These are phyloP conservation scores for Apophysomyces elegans DNA, from an alignment of 371 early-diverging fungal genomes.

Conservation along the genomic window DNA sequence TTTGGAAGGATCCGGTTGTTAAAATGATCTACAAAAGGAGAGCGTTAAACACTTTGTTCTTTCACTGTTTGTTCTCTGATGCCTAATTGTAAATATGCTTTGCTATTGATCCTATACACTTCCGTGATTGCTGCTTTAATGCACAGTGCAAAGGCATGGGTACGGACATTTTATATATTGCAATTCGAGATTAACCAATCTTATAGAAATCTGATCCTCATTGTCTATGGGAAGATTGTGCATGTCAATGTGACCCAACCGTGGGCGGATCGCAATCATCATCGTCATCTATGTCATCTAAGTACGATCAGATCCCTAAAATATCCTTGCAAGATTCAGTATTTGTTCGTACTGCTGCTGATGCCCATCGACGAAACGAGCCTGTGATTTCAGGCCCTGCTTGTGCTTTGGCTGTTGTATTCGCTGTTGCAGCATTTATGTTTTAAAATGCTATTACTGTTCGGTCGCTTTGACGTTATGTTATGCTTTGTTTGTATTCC, in stretches of 20 bases:
- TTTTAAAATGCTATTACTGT: conserved; percentile 12
- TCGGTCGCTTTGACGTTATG: not conserved
- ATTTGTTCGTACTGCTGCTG: conserved; percentile 12
- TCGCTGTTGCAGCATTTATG: conserved; percentile 23
- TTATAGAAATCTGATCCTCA: not conserved
- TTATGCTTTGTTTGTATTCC: not conserved
- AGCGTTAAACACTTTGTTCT: not conserved
- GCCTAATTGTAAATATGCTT: not conserved
- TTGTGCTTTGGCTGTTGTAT: conserved; percentile 23
- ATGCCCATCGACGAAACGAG: not conserved
- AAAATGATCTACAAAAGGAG: too few species aligned
- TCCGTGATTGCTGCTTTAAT: not conserved
- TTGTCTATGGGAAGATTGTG: not conserved
- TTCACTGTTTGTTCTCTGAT: not conserved
- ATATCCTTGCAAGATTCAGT: not conserved
- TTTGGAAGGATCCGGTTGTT: too few species aligned
- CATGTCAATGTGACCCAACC: not conserved
- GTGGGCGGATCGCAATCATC: not conserved
- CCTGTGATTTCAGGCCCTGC: conserved; percentile 21
- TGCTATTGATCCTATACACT: not conserved
- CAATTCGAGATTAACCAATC: not conserved
- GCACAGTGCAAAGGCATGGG: not conserved
- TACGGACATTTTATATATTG: not conserved
- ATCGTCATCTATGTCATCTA: not conserved
- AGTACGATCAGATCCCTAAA: not conserved